Percentiles rank a stretch among this genome's conserved stretches.
These are phyloP conservation scores for Alternaria atra DNA, from an alignment of 2,329 filamentous ascomycete genomes.

Conservation along the genomic window DNA sequence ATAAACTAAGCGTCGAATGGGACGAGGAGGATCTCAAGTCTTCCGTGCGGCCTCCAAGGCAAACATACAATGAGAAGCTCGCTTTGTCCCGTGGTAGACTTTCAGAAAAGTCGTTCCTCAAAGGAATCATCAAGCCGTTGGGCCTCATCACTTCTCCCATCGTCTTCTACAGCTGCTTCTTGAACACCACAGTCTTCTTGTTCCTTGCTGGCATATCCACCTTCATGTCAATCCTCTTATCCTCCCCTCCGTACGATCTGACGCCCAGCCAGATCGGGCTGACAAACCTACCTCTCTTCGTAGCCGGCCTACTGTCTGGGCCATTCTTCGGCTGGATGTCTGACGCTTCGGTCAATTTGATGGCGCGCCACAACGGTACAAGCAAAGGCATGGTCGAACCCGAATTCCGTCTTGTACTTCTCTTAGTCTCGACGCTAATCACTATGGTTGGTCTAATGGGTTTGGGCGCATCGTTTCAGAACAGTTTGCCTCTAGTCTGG, in stretches of 20 bases:
- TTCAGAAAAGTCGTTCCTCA: slow-evolving; percentile 21
- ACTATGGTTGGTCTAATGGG: slow-evolving; percentile 20
- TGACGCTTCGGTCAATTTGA: slow-evolving; percentile 14
- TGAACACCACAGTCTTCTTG: slow-evolving; percentile 18
- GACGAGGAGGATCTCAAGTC: slow-evolving; percentile 18
- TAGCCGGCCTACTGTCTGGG: slow-evolving; percentile 16
- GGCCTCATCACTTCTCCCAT: slow-evolving; percentile 19
- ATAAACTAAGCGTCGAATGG: slow-evolving; percentile 17
- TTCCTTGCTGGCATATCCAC: slow-evolving; percentile 19
- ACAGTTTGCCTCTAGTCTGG: slow-evolving; percentile 12
- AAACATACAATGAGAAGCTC: slow-evolving; percentile 13
- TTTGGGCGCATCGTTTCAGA: slow-evolving; percentile 14
- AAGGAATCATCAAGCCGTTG: slow-evolving; percentile 20
- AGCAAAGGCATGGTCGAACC: slow-evolving; percentile 22
- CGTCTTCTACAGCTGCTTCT: slow-evolving; percentile 24
- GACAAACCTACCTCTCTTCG: slow-evolving; percentile 21
- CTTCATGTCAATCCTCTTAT: slow-evolving; percentile 23
- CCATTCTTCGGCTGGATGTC: slow-evolving; percentile 24
- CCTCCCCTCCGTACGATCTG: slow-evolving; percentile 20
- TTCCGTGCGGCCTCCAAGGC: slow-evolving; percentile 1
- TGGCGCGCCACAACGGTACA: slow-evolving; percentile 21
- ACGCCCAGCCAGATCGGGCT: slow-evolving; percentile 21
- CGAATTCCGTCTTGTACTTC: slow-evolving; percentile 23
- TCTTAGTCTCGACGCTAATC: slow-evolving; percentile 16
- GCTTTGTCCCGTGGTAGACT: slow-evolving; percentile 15